Percentiles rank a stretch among this genome's conserved stretches.
Conservation (phyloP, 1,284 basidiomycete genomes). For the Nidula niveotomentosa region DNA sequence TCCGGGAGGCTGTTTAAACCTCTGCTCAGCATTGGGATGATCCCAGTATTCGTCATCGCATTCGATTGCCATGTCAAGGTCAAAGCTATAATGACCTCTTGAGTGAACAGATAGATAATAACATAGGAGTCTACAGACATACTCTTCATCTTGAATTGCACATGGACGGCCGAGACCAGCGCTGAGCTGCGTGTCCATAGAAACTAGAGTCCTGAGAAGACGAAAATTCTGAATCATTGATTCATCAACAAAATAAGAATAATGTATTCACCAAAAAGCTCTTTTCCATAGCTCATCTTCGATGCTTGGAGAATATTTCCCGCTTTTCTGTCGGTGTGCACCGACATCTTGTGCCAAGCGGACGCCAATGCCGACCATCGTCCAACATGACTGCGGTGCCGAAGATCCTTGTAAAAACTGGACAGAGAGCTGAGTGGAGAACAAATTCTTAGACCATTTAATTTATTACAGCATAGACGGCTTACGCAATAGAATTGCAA, state of each 20-base stretch:
- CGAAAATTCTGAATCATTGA: conserved; percentile 47
- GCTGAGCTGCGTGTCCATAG: conserved; percentile 65
- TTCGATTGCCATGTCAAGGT: conserved; percentile 70
- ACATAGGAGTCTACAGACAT: conserved; percentile 50
- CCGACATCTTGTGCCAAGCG: conserved; percentile 70
- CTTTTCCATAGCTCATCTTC: conserved; percentile 77
- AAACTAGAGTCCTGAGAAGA: conserved; percentile 57
- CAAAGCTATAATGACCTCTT: conserved; percentile 65
- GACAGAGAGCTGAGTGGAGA: conserved; percentile 34
- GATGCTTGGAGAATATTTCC: conserved; percentile 32
- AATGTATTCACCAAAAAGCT: conserved; percentile 67
- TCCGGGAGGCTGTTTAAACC: conserved; percentile 57
- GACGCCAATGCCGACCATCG: conserved; percentile 68
- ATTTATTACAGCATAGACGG: neutral
- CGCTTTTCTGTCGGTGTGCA: conserved; percentile 55
- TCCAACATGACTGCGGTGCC: conserved; percentile 72
- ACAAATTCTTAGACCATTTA: neutral
- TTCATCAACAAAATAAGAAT: neutral
- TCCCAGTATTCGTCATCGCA: conserved; percentile 83
- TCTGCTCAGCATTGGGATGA: conserved; percentile 46
- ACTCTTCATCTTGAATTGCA: conserved; percentile 87
- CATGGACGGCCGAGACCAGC: conserved; percentile 80
- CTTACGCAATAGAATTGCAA: conserved; percentile 41
- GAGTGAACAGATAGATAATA: conserved; percentile 60
- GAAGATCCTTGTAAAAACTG: conserved; percentile 59